A percentile compares a stretch with the other conserved stretches of the same genome.
Conservation (phyloP, 1,284 basidiomycete species). For the Fomes fomentarius region DNA sequence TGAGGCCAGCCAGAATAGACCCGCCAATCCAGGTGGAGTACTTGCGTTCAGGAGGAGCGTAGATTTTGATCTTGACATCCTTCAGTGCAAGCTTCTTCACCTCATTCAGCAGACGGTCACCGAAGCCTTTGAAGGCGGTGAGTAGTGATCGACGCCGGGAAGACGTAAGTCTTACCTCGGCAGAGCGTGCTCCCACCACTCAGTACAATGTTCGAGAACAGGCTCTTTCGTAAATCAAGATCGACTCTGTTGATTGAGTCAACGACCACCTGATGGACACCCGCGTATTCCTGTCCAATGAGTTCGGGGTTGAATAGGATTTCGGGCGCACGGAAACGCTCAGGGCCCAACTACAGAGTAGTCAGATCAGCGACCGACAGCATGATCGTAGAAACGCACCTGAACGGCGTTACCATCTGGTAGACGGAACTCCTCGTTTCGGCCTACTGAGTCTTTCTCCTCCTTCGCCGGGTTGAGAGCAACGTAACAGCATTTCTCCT, state of each 20-base stretch:
- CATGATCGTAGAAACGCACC: constrained; percentile 43
- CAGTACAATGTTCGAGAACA: constrained; percentile 97
- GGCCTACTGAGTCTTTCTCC: constrained; percentile 85
- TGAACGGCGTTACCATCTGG: constrained; percentile 96
- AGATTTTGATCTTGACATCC: constrained; percentile 99
- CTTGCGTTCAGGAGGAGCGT: constrained; percentile 99
- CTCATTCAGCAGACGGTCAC: constrained; percentile 93
- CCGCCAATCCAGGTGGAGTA: constrained; percentile 99
- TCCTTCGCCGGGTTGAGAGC: constrained; percentile 91
- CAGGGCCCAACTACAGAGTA: constrained; percentile 78
- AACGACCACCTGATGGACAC: constrained; percentile 94
- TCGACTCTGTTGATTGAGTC: constrained; percentile 88
- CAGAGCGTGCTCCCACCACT: constrained; percentile 96
- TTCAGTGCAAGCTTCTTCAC: constrained; percentile 96
- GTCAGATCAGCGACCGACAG: neutral
- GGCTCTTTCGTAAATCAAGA: constrained; percentile 90
- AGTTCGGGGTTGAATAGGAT: constrained; percentile 98
- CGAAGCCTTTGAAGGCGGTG: constrained; percentile 70
- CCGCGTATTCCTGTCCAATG: constrained; percentile 95
- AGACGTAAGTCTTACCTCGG: constrained; percentile 59
- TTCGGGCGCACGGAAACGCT: constrained; percentile 97
- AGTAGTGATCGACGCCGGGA: constrained; percentile 2
- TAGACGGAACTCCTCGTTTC: constrained; percentile 88
- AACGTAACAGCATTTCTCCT: constrained; percentile 98
- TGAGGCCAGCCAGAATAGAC: constrained; percentile 92